phyloP scores from a whole-genome alignment of 1,139 yeast genomes.

The Candida tropicalis region DNA sequence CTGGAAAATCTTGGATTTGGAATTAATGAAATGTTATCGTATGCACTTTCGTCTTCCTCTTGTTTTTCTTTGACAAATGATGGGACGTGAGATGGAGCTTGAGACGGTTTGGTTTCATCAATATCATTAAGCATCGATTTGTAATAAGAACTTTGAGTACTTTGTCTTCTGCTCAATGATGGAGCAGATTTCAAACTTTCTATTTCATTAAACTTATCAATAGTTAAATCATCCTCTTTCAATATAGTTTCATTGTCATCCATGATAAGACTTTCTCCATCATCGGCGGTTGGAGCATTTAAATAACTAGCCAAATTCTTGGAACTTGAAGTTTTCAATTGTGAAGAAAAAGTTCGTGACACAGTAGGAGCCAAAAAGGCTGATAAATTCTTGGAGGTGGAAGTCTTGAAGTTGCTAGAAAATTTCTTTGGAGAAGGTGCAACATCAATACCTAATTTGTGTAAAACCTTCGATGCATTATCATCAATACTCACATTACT shows the following conservation, averaged over 20 bases:
- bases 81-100: slow-evolving; percentile 6
- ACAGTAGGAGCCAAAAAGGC: slow-evolving; percentile 21
- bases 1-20: slow-evolving; percentile 51
- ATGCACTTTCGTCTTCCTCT: slow-evolving; percentile 8
- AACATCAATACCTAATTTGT: slow-evolving; percentile 47
- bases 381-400: slow-evolving; percentile 48
- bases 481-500: slow-evolving; percentile 12
- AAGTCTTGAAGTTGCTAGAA: slow-evolving; percentile 38
- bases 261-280: slow-evolving; percentile 5
- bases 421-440: slow-evolving; percentile 28
- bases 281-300: slow-evolving; percentile 5
- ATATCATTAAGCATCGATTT: slow-evolving; percentile 29
- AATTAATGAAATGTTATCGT: slow-evolving; percentile 23
- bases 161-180: slow-evolving; percentile 12
- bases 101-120: slow-evolving; percentile 21
- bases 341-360: slow-evolving; percentile 15
- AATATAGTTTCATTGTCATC: slow-evolving; percentile 5
- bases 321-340: slow-evolving; percentile 47
- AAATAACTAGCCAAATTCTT: slow-evolving; percentile 39
- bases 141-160: slow-evolving; percentile 18
- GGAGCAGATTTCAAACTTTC: slow-evolving; percentile 10
- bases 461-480: slow-evolving; percentile 40
- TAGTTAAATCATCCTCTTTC: slow-evolving; percentile 7
- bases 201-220: slow-evolving; percentile 14
- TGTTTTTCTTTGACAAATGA: slow-evolving; percentile 4